Percentiles rank a stretch among this genome's conserved stretches.
Evolutionary conservation across 2,329 filamentous ascomycete genomes (phyloP).

Genomic region (Calonectria leucothoes): DNA sequence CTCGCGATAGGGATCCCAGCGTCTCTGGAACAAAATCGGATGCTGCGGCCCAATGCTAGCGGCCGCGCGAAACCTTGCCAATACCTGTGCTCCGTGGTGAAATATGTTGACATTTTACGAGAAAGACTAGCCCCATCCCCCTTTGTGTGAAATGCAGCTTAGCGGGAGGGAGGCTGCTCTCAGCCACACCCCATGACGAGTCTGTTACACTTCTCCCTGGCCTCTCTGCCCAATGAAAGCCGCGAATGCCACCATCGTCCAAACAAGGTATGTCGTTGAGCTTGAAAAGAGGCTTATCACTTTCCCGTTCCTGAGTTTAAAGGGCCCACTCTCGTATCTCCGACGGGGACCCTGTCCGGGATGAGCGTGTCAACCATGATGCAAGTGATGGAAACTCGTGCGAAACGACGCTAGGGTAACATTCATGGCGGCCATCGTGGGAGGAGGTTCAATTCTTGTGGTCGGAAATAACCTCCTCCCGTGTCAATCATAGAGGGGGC

Average conservation of each 20-base stretch:
- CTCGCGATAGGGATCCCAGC: not conserved
- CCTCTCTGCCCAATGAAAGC: not conserved
- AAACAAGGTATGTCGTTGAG: not conserved
- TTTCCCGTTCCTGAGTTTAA: not conserved
- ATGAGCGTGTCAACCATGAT: not conserved
- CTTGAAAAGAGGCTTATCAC: constrained; percentile 7
- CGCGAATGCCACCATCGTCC: not conserved
- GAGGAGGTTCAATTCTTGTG: not conserved
- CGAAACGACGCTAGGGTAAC: not conserved
- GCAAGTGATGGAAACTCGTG: not conserved
- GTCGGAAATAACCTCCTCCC: not conserved
- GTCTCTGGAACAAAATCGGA: not conserved
- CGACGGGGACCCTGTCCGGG: not conserved
- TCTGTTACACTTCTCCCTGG: not conserved
- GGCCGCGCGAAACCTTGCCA: not conserved
- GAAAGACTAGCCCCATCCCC: not conserved
- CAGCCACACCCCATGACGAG: constrained; percentile 1
- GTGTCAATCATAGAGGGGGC: not conserved
- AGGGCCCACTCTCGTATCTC: not conserved
- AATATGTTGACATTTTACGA: not conserved
- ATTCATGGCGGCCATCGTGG: not conserved
- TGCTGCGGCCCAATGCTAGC: not conserved
- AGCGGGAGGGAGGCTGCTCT: not conserved
- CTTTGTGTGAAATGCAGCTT: not conserved
- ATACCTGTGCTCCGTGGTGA: not conserved